Evolutionary conservation across 2,329 filamentous ascomycete species (phyloP), one percentile per base, ranked within the genome.

Genomic region (Nothophoma quercina): DNA sequence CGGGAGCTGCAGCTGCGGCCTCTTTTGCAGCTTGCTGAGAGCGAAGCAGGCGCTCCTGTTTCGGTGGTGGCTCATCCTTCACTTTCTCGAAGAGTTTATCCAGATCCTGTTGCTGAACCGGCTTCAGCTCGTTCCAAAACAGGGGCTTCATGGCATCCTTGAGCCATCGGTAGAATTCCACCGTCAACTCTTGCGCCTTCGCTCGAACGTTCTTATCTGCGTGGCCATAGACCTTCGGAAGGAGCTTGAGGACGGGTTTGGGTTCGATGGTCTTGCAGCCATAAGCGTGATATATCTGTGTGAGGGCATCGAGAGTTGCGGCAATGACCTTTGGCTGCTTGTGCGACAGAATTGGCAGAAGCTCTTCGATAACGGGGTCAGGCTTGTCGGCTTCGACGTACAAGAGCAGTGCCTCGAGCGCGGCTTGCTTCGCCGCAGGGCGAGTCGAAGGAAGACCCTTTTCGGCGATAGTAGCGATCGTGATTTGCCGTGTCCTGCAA

Each of bases 171-270:
- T 99, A 99, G 51, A 99, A 85, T 71, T 99, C 96, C 39, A 97
- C 91, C 0, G 93, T 89, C 51, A 99, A 80, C 64, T 89, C 92
- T 38, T 95, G 95, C 22, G 93, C 92, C 73, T 97, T 95, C 3
- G 93, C 92, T 75, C 95, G 88, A 13, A 99, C 91, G 72, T 98
- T 98, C 77, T 99, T 99, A 81, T 99, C 95, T 25, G 95, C 93
- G 72, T 98, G 95, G 16, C 91, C 91, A 70, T 97, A 99, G 2
- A 88, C 88, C 71, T 96, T 96, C 3, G 95, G 92, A 2, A 99
- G 80, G 9, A 85, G 79, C 72, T 98, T 98, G 54, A 98, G 83
- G 16, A 96, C 87, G 1, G 91, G 88, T 72, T 99, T 97, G 3
- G 96, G 91, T 69, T 99, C 95, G 41, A 95, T 88, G 15, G 91